phyloP scores from a whole-genome alignment of 2,329 filamentous ascomycete species.

The Gliomastix tumulicola region DNA sequence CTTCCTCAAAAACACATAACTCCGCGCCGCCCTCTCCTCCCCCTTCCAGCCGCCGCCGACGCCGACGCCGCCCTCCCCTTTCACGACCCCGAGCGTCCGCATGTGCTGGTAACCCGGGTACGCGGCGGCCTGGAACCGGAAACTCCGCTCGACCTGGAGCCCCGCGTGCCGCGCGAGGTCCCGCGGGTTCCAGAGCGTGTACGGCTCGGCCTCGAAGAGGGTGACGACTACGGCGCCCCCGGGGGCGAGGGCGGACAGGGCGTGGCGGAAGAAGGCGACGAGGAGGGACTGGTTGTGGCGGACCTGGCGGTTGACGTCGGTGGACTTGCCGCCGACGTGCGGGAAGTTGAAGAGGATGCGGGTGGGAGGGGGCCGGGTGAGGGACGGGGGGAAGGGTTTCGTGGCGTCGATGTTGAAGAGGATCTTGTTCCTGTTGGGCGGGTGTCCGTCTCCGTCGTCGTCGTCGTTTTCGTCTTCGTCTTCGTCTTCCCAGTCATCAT shows the following conservation, averaged over 20 bases:
- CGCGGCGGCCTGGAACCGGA: slow-evolving; percentile 55
- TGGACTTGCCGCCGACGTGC: slow-evolving; percentile 86
- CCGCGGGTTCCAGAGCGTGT: slow-evolving; percentile 90
- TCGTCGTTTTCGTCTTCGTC: slow-evolving; percentile 10
- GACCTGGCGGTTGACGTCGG: slow-evolving; percentile 90
- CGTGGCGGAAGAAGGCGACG: slow-evolving; percentile 58
- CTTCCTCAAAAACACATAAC: slow-evolving; percentile 56
- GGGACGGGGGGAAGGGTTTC: slow-evolving; percentile 44
- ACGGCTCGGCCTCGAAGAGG: slow-evolving; percentile 88
- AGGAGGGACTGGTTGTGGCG: slow-evolving; percentile 81
- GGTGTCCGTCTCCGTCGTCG: slow-evolving; percentile 10
- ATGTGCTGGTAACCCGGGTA: slow-evolving; percentile 74
- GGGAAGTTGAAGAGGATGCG: slow-evolving; percentile 94
- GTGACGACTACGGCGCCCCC: slow-evolving; percentile 69
- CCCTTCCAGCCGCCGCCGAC: slow-evolving; percentile 31
- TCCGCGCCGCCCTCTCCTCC: slow-evolving; percentile 40
- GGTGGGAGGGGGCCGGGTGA: slow-evolving; percentile 50
- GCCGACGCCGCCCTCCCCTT: slow-evolving; percentile 25
- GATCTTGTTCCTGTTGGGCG: slow-evolving; percentile 26
- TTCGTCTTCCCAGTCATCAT: slow-evolving; percentile 7
- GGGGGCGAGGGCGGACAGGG: slow-evolving; percentile 28
- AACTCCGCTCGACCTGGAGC: slow-evolving; percentile 63
- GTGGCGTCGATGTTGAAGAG: slow-evolving; percentile 62
- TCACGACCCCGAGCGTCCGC: slow-evolving; percentile 61
- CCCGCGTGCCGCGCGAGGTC: slow-evolving; percentile 78